Percentiles rank a stretch among this genome's conserved stretches.
Evolutionary conservation across 139 green algal genomes (phyloP).

Genomic region (Tetratostichococcus sp.): DNA sequence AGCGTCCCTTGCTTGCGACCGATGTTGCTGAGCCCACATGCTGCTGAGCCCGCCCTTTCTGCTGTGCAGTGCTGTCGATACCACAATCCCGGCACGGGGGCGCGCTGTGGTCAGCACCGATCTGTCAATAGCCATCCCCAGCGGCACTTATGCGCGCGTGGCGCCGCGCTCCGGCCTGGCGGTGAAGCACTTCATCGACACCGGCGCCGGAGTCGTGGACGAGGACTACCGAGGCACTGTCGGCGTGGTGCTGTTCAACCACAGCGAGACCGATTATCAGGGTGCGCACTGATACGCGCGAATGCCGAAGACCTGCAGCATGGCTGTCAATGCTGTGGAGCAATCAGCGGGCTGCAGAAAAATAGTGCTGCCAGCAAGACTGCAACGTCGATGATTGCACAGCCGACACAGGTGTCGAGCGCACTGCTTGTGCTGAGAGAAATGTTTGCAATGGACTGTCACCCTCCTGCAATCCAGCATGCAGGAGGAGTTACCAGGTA

Average conservation of each 20-base stretch:
- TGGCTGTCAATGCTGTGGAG: no score
- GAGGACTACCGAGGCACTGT: slow-evolving; percentile 94
- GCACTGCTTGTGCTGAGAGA: no score
- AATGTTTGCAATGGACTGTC: no score
- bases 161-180: slow-evolving; percentile 93
- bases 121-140: slow-evolving; percentile 80
- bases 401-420: no score
- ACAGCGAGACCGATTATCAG: slow-evolving; percentile 80
- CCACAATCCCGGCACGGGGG: slow-evolving; percentile 77
- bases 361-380: no score
- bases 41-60: background rate
- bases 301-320: no score
- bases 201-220: slow-evolving; percentile 93
- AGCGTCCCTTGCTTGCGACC: no score
- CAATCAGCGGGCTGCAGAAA: no score
- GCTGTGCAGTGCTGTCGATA: slow-evolving; percentile 75
- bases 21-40: no score
- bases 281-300: no score
- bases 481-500: background rate
- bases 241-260: slow-evolving; percentile 97
- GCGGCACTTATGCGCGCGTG: slow-evolving; percentile 91
- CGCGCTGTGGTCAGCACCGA: slow-evolving; percentile 85
- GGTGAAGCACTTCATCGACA: slow-evolving; percentile 95
- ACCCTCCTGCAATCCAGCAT: no score
- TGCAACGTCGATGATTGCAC: no score